Evolutionary conservation across 768 basidiomycete species (phyloP), one percentile per base, ranked within the genome.

Genomic region (Cystobasidium tubakii): DNA sequence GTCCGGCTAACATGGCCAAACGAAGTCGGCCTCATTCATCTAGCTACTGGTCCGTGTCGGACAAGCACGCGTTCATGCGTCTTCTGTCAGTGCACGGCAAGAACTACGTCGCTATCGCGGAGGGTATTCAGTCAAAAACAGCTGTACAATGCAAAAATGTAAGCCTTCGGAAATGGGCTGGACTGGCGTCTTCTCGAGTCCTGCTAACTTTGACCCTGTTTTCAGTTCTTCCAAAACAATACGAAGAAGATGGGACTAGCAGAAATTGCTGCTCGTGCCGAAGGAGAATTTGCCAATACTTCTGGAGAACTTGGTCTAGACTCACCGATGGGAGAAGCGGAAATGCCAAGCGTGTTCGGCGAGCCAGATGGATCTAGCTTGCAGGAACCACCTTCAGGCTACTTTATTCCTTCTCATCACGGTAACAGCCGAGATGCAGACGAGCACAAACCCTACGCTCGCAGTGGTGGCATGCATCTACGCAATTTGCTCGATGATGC

Each of bases 81-180:
- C 83, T 90, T 44, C 82, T 89, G 21, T 81, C 82, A n/a, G 83
- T 86, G 73, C 84, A 89, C 79, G 89, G 88, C 42, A 84, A 85
- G 67, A 85, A 90, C 77, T 87, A 87, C 77, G 85, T 86, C 77
- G 84, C 85, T n/a, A 88, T 91, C 64, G 86, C 89, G 0, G 84
- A 87, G 1, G 85, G 85, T 3, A 85, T 90, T 84, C 86, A 86
- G 6, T 79, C 77, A 33, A 83, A 83, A 78, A 81, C 81, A 0
- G 78, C 80, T 33, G 74, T 79, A 36, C 83, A 83, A 73, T 81
- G 82, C 34, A 72, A 77, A 4, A 83, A 83, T 73, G 78, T 79
- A 53, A 46, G 78, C 74, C 31, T 13, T 27, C 12, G 25, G 13
- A 19, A 1, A 21, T 39, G n/a, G 15, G 50, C 63, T 55, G 4